Conservation (phyloP, 768 basidiomycete species). For the Kwoniella newhampshirensis region DNA sequence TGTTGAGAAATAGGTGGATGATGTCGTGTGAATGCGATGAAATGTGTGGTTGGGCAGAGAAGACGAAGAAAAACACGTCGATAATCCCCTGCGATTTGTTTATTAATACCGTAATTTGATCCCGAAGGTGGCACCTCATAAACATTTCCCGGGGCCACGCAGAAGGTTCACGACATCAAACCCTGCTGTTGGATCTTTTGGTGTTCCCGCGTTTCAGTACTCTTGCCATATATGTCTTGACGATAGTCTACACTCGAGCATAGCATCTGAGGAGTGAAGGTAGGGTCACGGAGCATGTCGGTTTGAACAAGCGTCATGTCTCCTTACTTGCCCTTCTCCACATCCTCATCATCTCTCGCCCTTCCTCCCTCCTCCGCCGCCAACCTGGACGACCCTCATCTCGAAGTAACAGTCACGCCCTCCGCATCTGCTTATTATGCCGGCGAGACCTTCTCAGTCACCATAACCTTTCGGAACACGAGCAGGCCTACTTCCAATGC, state of each 20-base stretch:
- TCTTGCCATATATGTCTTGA: too few species aligned
- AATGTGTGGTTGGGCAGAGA: background rate
- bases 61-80: constrained; percentile 17
- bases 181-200: background rate
- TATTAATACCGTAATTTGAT: too few species aligned
- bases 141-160: too few species aligned
- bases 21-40: too few species aligned
- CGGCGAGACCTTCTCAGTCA: constrained; percentile 80
- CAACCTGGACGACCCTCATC: constrained; percentile 37
- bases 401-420: constrained; percentile 59
- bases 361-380: constrained; percentile 2
- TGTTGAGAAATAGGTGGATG: background rate
- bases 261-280: too few species aligned
- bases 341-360: constrained; percentile 14
- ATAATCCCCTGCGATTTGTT: background rate
- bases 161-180: background rate
- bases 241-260: too few species aligned
- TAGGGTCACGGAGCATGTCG: too few species aligned
- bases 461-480: constrained; percentile 82
- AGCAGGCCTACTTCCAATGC: constrained; percentile 48
- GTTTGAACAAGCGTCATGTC: constrained; percentile 27
- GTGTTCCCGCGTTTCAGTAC: too few species aligned
- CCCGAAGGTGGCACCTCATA: too few species aligned
- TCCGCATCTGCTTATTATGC: constrained; percentile 88
- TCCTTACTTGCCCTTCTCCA: constrained; percentile 37